These are phyloP conservation scores for Solanum piurae DNA, from an alignment of 257 asterid genomes.

Conservation along the genomic window DNA sequence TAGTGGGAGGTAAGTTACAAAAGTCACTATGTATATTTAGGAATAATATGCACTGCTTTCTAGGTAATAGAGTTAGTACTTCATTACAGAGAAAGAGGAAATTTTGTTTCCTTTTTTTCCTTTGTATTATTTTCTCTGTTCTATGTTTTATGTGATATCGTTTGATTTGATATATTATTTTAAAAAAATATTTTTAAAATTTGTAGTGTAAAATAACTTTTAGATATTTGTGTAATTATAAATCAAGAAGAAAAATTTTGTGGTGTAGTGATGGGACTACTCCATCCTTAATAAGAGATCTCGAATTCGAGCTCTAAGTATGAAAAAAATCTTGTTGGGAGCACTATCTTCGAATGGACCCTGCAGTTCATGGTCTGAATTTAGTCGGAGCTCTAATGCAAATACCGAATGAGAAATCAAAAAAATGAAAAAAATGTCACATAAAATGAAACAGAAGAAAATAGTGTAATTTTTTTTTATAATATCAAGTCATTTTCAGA, in stretches of 20 bases:
- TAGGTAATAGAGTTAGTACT: constrained; percentile 7
- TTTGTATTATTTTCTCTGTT: neutral
- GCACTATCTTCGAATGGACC: neutral
- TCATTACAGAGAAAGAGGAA: neutral
- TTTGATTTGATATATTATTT: no score
- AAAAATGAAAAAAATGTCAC: neutral
- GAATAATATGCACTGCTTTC: constrained; percentile 25
- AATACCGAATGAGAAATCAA: neutral
- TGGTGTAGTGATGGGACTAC: neutral
- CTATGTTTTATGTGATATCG: neutral
- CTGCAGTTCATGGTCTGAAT: neutral
- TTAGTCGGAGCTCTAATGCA: neutral
- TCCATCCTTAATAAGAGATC: rapidly evolving
- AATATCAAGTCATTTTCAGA: neutral
- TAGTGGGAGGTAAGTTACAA: constrained; percentile 12
- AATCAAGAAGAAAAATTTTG: no score
- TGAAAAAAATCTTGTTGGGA: neutral
- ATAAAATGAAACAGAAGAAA: neutral
- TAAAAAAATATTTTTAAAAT: no score
- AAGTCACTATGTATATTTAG: constrained; percentile 5
- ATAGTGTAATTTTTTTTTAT: neutral
- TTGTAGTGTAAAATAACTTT: no score
- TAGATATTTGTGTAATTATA: neutral
- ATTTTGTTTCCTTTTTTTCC: constrained; percentile 8
- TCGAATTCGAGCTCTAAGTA: neutral